phyloP scores from a whole-genome alignment of 2,329 filamentous ascomycete genomes.

The Penicillium rolfsii region DNA sequence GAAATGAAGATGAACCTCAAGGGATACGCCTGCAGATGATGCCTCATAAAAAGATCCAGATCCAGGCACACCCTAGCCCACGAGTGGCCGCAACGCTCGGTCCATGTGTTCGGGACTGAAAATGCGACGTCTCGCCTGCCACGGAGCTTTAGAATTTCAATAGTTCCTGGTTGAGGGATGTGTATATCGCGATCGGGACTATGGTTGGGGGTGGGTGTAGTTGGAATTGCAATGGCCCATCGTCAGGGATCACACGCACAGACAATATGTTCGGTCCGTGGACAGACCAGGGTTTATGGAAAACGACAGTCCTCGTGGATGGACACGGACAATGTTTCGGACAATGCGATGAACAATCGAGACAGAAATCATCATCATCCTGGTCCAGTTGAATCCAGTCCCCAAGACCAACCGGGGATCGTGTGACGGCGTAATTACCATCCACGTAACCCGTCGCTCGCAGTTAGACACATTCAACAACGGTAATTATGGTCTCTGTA shows the following conservation, averaged over 20 bases:
- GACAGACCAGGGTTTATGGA: neutral
- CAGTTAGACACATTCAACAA: neutral
- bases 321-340: neutral
- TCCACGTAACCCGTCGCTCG: neutral
- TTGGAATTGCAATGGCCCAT: neutral
- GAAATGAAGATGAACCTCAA: conserved; percentile 20
- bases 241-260: neutral
- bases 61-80: neutral
- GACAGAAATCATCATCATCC: neutral
- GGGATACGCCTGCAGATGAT: conserved; percentile 21
- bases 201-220: neutral
- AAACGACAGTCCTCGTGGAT: neutral
- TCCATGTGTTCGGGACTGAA: conserved; percentile 22
- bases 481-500: neutral
- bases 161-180: conserved; percentile 3
- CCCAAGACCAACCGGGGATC: neutral
- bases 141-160: conserved; percentile 1
- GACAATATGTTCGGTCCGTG: neutral
- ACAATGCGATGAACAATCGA: neutral
- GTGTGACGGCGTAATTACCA: neutral
- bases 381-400: neutral
- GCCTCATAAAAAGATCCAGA: conserved; percentile 14
- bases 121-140: conserved; percentile 3
- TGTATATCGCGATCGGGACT: neutral
- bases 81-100: conserved; percentile 21